A percentile compares a stretch with the other conserved stretches of the same genome.
These are phyloP conservation scores for Fusarium sulawesiense DNA, from an alignment of 2,329 filamentous ascomycete species.

Conservation along the genomic window DNA sequence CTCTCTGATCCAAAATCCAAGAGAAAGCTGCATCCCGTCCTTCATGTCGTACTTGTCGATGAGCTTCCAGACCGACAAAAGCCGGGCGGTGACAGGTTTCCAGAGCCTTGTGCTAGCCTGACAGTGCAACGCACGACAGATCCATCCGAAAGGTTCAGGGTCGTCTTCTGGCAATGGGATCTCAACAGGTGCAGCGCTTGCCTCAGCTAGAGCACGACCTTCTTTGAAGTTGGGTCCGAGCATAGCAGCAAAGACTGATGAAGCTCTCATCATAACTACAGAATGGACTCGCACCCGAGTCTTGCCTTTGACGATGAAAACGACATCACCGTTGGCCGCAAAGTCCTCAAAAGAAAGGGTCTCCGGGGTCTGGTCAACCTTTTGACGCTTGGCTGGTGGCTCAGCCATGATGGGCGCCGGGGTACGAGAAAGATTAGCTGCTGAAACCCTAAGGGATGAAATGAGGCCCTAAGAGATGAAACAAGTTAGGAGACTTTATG, in stretches of 20 bases:
- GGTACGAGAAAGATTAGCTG: fast-evolving
- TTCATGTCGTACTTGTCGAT: conserved; percentile 17
- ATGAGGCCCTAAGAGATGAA: neutral
- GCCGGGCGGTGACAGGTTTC: neutral
- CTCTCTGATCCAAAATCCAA: neutral
- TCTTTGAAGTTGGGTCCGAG: conserved; percentile 6
- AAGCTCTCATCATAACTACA: too few relatives aligned
- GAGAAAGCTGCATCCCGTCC: conserved; percentile 5
- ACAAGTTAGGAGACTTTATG: neutral
- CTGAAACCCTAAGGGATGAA: neutral
- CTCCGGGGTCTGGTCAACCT: too few relatives aligned
- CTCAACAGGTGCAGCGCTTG: neutral
- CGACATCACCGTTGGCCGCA: neutral
- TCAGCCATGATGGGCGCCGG: too few relatives aligned
- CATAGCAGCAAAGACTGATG: conserved; percentile 2
- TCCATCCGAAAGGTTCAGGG: neutral
- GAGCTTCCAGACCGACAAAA: neutral
- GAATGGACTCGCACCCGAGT: neutral
- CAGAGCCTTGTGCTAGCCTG: conserved; percentile 3
- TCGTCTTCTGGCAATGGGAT: conserved; percentile 11
- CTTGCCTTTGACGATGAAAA: neutral
- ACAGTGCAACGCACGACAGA: conserved; percentile 1
- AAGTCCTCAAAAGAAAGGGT: neutral
- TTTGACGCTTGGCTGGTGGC: too few relatives aligned
- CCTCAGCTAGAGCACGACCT: neutral